Evolutionary conservation across 768 basidiomycete species (phyloP), one percentile per base, ranked within the genome.

Genomic region (Thelephora aurantiotincta): DNA sequence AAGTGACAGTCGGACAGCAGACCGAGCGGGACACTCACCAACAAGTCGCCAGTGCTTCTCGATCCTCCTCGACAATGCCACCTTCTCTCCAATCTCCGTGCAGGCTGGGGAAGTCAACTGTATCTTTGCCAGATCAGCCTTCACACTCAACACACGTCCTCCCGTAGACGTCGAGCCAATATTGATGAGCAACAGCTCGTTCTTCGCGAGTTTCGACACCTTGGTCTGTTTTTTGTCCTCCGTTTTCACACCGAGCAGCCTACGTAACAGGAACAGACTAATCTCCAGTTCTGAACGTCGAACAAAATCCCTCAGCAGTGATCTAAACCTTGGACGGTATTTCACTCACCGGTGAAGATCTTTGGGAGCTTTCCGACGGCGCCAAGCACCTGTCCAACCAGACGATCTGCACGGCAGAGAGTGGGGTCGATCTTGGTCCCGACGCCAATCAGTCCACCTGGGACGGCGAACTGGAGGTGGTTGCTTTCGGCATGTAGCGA

Each of bases 181-280:
- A 69, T 98, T 98, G 72, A 99, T 93, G 51, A 98, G 76, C 2
- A 97, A 67, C 2, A 93, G 73, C 66, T 96, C 93, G 64, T 83
- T 84, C 67, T 94, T 94, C 50, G 78, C 74, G 41, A 96, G 75
- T 64, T 96, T 96, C 46, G 87, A 72, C 19, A 90, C 88, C 65
- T 92, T 99, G 18, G 96, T 96, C 63, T 93, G 89, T 64, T 97
- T 99, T 71, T 93, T 96, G 69, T 98, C 96, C 65, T 97, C 94
- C 19, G 92, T 91, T 65, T 93, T 92, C 52, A 99, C 96, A 61
- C 96, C 94, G n/a, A 98, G 77, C 47, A 98, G 68, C 50, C 96
- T 80, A 51, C 96, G 87, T 33, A 99, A 82, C 30, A 98, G 70
- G 82, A 97, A 99, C 55, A 93, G 71, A 56, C 79, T 86, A 60